Percentiles rank a stretch among this genome's conserved stretches.
Evolutionary conservation across 352 stramenopile species (phyloP).

Genomic region (Nothophytophthora sp.): DNA sequence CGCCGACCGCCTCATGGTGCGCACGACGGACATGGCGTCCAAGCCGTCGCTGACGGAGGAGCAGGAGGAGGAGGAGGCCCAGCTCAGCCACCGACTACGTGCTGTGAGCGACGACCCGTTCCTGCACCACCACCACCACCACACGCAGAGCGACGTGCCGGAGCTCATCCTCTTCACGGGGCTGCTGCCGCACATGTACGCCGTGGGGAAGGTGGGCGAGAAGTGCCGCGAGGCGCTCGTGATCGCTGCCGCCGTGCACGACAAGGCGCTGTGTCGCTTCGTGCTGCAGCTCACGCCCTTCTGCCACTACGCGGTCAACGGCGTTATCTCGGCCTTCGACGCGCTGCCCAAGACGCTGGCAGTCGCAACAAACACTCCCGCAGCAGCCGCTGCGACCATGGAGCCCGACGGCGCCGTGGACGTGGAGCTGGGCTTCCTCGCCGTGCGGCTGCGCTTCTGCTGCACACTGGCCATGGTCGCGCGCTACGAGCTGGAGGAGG

Average conservation of each 20-base stretch:
- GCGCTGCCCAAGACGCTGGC: slow-evolving; percentile 70
- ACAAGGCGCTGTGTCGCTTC: slow-evolving; percentile 77
- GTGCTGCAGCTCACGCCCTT: slow-evolving; percentile 87
- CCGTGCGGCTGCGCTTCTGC: slow-evolving; percentile 79
- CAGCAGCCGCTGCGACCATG: slow-evolving; percentile 11
- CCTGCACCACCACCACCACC: slow-evolving; percentile 33
- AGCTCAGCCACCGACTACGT: slow-evolving; percentile 4
- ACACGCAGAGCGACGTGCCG: slow-evolving; percentile 55
- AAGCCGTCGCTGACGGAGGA: background rate
- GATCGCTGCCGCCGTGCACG: slow-evolving; percentile 76
- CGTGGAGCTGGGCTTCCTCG: slow-evolving; percentile 55
- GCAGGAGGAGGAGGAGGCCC: too few species aligned
- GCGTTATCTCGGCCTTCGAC: slow-evolving; percentile 82
- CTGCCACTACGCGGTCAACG: slow-evolving; percentile 86
- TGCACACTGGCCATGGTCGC: slow-evolving; percentile 84
- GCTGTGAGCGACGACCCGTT: slow-evolving; percentile 29
- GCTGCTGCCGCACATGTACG: slow-evolving; percentile 86
- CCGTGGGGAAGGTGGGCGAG: slow-evolving; percentile 72
- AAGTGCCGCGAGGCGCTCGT: slow-evolving; percentile 85
- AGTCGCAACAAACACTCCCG: slow-evolving; percentile 21
- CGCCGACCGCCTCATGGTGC: slow-evolving; percentile 56
- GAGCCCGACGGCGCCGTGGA: slow-evolving; percentile 41
- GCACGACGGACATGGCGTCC: slow-evolving; percentile 35
- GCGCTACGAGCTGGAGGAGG: slow-evolving; percentile 61
- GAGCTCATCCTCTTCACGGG: slow-evolving; percentile 86